Conservation (phyloP, 2,329 filamentous ascomycete genomes). For the Colletotrichum cereale region DNA sequence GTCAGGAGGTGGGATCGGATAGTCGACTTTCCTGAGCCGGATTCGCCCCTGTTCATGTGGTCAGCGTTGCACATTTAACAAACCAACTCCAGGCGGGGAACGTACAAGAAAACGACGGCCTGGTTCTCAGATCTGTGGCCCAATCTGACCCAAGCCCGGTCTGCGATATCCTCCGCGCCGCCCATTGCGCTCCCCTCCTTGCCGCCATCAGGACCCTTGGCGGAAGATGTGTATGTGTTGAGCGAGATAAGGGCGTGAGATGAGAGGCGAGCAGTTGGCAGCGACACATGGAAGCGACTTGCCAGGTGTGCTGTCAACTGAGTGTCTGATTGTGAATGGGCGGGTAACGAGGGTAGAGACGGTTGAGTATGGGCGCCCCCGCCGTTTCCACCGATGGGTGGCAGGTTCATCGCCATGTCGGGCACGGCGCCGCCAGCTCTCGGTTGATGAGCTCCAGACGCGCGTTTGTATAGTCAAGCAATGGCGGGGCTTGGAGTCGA, state of each 20-base stretch:
- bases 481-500: neutral
- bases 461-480: constrained; percentile 12
- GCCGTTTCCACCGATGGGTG: constrained; percentile 60
- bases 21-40: constrained; percentile 95
- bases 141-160: constrained; percentile 85
- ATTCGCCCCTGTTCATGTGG: constrained; percentile 79
- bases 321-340: constrained; percentile 83
- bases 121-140: constrained; percentile 94
- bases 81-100: constrained; percentile 43
- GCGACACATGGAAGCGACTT: constrained; percentile 90
- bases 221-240: constrained; percentile 93
- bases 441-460: constrained; percentile 12
- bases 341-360: constrained; percentile 88
- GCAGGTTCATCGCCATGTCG: constrained; percentile 72
- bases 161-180: constrained; percentile 91
- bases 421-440: constrained; percentile 45
- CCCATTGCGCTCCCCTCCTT: constrained; percentile 94
- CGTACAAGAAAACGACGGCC: constrained; percentile 91
- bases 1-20: constrained; percentile 90
- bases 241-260: constrained; percentile 92
- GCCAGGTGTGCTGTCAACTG: constrained; percentile 86
- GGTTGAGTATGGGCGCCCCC: constrained; percentile 82
- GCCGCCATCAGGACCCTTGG: constrained; percentile 88
- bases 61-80: neutral
- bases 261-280: constrained; percentile 89